These are phyloP conservation scores for Acidiella bohemica DNA, from an alignment of 495 filamentous ascomycete species.

Conservation along the genomic window DNA sequence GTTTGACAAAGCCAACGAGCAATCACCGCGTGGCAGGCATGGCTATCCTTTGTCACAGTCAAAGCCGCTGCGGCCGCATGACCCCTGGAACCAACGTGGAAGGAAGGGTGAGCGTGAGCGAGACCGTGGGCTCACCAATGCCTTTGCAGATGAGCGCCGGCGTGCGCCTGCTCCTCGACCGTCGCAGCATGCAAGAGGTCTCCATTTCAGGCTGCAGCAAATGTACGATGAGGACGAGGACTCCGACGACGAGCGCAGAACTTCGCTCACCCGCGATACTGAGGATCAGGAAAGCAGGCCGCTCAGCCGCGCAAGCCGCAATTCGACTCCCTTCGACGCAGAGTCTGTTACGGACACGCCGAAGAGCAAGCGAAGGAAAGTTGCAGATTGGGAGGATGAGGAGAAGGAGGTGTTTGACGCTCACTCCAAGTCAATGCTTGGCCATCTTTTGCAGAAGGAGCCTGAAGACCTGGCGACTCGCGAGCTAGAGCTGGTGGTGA, in stretches of 20 bases:
- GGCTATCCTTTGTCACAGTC: constrained; percentile 39
- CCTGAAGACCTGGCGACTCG: constrained; percentile 31
- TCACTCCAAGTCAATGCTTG: constrained; percentile 23
- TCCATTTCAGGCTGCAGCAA: constrained; percentile 39
- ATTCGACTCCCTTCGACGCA: constrained; percentile 53
- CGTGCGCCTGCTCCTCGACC: constrained; percentile 42
- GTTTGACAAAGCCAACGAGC: constrained; percentile 39
- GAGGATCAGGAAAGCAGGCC: constrained; percentile 75
- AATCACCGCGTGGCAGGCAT: constrained; percentile 56
- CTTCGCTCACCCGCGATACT: constrained; percentile 52
- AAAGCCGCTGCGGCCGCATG: constrained; percentile 42
- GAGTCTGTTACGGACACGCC: constrained; percentile 28
- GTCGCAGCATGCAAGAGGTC: constrained; percentile 37
- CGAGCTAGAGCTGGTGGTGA: constrained; percentile 30
- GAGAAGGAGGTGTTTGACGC: constrained; percentile 30
- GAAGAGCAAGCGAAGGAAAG: constrained; percentile 26
- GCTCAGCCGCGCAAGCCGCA: constrained; percentile 60
- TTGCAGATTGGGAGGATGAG: constrained; percentile 23
- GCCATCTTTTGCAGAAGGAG: constrained; percentile 32
- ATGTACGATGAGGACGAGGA: constrained; percentile 33
- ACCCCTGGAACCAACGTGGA: constrained; percentile 26
- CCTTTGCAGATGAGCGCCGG: constrained; percentile 60
- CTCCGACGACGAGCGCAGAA: constrained; percentile 41
- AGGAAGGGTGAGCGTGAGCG: constrained; percentile 30
- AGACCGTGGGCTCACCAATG: constrained; percentile 48